Evolutionary conservation across 106 monocot species (phyloP), one percentile per base, ranked within the genome.

Genomic region (Chionographis japonica): DNA sequence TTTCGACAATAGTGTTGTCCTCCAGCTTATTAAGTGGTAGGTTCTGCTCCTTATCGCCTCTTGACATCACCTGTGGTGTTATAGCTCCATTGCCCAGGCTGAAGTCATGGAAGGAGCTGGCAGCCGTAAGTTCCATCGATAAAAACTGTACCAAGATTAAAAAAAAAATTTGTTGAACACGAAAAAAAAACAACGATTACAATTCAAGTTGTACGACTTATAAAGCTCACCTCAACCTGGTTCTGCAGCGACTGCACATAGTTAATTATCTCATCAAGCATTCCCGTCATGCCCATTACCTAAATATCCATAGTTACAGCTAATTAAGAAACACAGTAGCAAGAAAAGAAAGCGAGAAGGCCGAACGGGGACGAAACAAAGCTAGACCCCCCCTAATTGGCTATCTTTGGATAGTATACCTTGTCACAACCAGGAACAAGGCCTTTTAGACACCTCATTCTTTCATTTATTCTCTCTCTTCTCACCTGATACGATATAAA

Each of bases 241-340:
- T 90, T 85, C 58, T 90, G 90, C 43, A 89, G 75, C 19, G 89
- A 89, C 20, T 85, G 85, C 2, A 89, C 85, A 64, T 89, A 89
- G 72, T 79, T 89, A 27, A 89, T 89, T 35, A 89, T 89, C 85
- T 89, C 89, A 40, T 89, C 89, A 10, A 89, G 75, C 80, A 78
- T 73, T 10, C 77, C 83, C 8, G 85, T 83, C 80, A 80, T 90
- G 8, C 90, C 85, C 90, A 90, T 90, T 27, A 75, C 54, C 90
- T 90, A 38, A 36, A 61, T 19, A 54, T 63, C 50, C 16, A 70
- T 15, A 13, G 37, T 40, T 39, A 19, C 9, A 7, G 3, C 9
- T 52, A 11, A 63, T 11, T 6, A 62, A 65, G 12, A 54, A 2
- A 57, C 12, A 15, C 8, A 12, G 11, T 8, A 56, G 36, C 10